phyloP scores from a whole-genome alignment of 2,329 filamentous ascomycete genomes.

The Cladosporium austrohemisphaericum region DNA sequence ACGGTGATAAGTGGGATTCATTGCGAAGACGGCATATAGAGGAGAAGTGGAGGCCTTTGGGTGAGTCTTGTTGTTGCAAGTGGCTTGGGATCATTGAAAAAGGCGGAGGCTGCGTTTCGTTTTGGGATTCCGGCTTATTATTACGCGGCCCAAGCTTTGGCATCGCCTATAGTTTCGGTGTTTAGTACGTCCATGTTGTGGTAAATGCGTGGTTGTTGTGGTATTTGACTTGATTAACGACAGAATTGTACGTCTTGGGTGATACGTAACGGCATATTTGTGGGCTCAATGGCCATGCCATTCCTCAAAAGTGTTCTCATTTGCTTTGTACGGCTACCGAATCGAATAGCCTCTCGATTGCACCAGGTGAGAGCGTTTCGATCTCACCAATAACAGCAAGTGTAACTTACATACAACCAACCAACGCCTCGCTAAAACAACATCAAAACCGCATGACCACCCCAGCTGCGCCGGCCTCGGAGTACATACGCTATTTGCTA shows the following conservation, averaged over 20 bases:
- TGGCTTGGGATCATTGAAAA: not conserved
- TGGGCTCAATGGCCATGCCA: no score
- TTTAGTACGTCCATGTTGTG: no score
- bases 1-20: not conserved
- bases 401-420: constrained; percentile 11
- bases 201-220: no score
- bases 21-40: not conserved
- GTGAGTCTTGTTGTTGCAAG: not conserved
- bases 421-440: constrained; percentile 29
- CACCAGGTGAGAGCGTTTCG: no score
- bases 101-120: not conserved
- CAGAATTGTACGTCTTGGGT: no score
- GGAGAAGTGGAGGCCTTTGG: not conserved
- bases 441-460: constrained; percentile 2
- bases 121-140: no score
- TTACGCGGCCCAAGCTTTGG: no score
- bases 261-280: no score
- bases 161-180: no score
- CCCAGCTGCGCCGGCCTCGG: constrained; percentile 12
- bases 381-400: not conserved
- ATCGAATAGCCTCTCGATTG: not conserved
- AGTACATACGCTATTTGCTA: constrained; percentile 12
- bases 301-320: no score
- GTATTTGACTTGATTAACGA: no score
- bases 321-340: no score